These are phyloP conservation scores for Diaporthe longicolla DNA, from an alignment of 2,329 filamentous ascomycete species.

Conservation along the genomic window DNA sequence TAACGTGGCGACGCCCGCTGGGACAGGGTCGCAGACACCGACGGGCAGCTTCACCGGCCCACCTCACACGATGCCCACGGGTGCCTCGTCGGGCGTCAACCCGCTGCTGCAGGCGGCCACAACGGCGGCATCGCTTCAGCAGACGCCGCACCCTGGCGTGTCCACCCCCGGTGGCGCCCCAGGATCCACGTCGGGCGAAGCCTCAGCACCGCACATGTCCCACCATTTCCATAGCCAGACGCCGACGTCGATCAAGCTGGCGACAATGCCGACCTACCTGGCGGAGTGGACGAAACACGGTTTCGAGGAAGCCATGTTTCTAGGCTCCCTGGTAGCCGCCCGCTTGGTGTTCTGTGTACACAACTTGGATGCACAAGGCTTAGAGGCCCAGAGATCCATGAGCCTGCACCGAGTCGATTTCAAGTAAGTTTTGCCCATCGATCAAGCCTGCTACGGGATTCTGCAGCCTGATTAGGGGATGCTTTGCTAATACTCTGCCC, in stretches of 20 bases:
- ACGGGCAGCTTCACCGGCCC: constrained; percentile 72
- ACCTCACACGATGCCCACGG: constrained; percentile 66
- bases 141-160: constrained; percentile 60
- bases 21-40: constrained; percentile 92
- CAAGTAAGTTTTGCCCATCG: constrained; percentile 62
- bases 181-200: constrained; percentile 58
- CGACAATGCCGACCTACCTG: constrained; percentile 86
- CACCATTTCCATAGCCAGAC: constrained; percentile 77
- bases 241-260: constrained; percentile 85
- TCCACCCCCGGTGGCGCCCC: constrained; percentile 51
- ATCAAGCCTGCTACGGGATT: background rate
- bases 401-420: constrained; percentile 72
- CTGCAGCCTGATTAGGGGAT: background rate
- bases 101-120: constrained; percentile 93
- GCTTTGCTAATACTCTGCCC: constrained; percentile 41
- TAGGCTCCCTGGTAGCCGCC: constrained; percentile 89
- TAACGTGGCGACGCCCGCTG: constrained; percentile 89
- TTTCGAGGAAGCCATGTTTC: constrained; percentile 86
- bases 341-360: constrained; percentile 71
- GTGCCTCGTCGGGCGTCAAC: constrained; percentile 72
- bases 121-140: constrained; percentile 72
- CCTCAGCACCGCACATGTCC: constrained; percentile 50
- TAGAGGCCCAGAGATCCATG: constrained; percentile 69
- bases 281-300: constrained; percentile 89
- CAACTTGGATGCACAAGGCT: constrained; percentile 66